phyloP scores from a whole-genome alignment of 768 basidiomycete species.

The Bullera alba region DNA sequence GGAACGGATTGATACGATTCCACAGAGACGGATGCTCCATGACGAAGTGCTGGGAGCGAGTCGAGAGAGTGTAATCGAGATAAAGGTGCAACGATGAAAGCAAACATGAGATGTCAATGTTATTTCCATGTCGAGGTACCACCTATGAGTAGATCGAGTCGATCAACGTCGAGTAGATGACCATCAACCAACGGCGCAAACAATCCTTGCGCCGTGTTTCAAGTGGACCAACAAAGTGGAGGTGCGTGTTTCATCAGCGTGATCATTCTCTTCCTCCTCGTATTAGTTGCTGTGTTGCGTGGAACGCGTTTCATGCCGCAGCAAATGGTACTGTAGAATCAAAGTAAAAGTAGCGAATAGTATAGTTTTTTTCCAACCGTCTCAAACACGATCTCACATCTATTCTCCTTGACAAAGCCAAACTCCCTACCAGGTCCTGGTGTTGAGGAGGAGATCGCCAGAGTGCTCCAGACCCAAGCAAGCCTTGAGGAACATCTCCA shows the following conservation, averaged over 20 bases:
- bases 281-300: neutral
- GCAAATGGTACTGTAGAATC: slow-evolving; percentile 22
- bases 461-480: slow-evolving; percentile 79
- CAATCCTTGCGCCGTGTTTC: neutral
- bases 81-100: neutral
- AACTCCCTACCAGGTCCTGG: slow-evolving; percentile 68
- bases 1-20: slow-evolving; percentile 3
- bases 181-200: neutral
- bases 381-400: neutral
- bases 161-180: neutral
- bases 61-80: too few species aligned
- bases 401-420: neutral
- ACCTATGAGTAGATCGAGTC: neutral
- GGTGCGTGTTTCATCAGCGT: neutral
- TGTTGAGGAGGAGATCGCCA: slow-evolving; percentile 77
- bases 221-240: neutral
- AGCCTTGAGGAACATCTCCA: slow-evolving; percentile 89
- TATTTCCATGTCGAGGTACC: neutral
- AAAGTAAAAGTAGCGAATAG: slow-evolving; percentile 12
- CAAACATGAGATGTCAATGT: neutral
- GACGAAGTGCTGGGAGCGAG: neutral
- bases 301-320: slow-evolving; percentile 20
- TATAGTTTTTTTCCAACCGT: neutral
- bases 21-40: neutral
- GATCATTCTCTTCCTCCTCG: neutral